These are phyloP conservation scores for Neurospora cerealis DNA, from an alignment of 495 filamentous ascomycete genomes.

Conservation along the genomic window DNA sequence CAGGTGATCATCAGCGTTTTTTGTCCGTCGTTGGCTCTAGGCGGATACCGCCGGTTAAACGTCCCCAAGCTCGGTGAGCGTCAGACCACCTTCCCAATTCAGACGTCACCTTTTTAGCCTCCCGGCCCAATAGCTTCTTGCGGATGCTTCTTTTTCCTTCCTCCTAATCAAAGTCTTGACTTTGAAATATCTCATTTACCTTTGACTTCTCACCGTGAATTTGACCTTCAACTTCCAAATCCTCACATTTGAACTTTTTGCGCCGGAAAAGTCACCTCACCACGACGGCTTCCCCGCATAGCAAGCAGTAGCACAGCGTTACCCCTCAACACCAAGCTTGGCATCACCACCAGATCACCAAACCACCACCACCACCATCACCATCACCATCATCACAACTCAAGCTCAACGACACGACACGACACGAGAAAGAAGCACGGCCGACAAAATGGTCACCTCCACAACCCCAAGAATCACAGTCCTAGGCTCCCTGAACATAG, in stretches of 20 bases:
- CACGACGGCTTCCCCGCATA: background rate
- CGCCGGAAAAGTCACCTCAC: background rate
- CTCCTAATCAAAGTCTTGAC: background rate
- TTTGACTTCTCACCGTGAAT: background rate
- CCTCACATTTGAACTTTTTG: background rate
- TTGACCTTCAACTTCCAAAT: background rate
- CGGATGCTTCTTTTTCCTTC: background rate
- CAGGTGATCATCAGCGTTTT: background rate
- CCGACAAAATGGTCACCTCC: slow-evolving; percentile 11
- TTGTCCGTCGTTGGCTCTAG: background rate
- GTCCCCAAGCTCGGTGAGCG: background rate
- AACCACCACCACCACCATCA: background rate
- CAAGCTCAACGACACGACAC: background rate
- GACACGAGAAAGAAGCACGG: background rate
- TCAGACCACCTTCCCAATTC: background rate
- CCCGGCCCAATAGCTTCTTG: background rate
- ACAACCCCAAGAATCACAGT: slow-evolving; percentile 49
- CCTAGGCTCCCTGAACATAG: slow-evolving; percentile 88
- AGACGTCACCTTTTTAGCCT: background rate
- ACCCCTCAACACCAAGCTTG: background rate
- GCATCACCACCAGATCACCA: background rate
- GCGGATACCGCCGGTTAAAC: background rate
- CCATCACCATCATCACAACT: background rate
- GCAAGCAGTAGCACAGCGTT: background rate
- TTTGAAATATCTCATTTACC: background rate